A percentile compares a stretch with the other conserved stretches of the same genome.
Evolutionary conservation across 2,329 filamentous ascomycete genomes (phyloP).

Genomic region (Nakataea oryzae): DNA sequence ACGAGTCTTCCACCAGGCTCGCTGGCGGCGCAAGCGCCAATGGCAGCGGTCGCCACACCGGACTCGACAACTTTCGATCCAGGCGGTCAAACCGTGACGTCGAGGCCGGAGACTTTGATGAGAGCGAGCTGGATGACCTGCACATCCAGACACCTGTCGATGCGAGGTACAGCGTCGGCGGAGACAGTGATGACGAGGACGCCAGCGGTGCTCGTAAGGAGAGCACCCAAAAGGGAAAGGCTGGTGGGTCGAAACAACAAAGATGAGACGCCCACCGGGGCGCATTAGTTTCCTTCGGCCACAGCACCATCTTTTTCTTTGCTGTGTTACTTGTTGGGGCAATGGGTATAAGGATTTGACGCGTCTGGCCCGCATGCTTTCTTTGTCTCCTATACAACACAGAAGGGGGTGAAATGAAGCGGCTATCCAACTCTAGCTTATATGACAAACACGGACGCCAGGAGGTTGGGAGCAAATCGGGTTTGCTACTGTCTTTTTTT

Average conservation of each 20-base stretch:
- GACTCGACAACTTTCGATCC: constrained; percentile 34
- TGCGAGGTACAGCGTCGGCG: constrained; percentile 46
- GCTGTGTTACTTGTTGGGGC: too few species aligned
- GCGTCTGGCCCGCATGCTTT: too few species aligned
- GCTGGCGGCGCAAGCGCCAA: constrained; percentile 14
- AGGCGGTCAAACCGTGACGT: constrained; percentile 38
- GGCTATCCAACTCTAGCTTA: too few species aligned
- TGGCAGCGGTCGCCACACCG: constrained; percentile 13
- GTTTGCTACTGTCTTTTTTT: too few species aligned
- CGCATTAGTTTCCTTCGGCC: too few species aligned
- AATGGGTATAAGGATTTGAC: too few species aligned
- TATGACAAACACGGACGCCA: too few species aligned
- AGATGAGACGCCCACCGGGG: too few species aligned
- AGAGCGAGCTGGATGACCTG: constrained; percentile 53
- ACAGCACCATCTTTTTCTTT: too few species aligned
- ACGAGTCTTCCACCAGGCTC: constrained; percentile 13
- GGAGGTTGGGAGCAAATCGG: too few species aligned
- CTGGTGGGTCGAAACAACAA: constrained; percentile 4
- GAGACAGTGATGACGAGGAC: constrained; percentile 44
- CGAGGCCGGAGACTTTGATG: constrained; percentile 55
- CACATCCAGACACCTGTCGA: constrained; percentile 38
- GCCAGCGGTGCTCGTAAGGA: constrained; percentile 11
- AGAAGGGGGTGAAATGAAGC: too few species aligned
- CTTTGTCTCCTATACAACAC: too few species aligned
- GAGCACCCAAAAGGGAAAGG: constrained; percentile 13